These are phyloP conservation scores for Pholiota molesta DNA, from an alignment of 768 basidiomycete species.

Conservation along the genomic window DNA sequence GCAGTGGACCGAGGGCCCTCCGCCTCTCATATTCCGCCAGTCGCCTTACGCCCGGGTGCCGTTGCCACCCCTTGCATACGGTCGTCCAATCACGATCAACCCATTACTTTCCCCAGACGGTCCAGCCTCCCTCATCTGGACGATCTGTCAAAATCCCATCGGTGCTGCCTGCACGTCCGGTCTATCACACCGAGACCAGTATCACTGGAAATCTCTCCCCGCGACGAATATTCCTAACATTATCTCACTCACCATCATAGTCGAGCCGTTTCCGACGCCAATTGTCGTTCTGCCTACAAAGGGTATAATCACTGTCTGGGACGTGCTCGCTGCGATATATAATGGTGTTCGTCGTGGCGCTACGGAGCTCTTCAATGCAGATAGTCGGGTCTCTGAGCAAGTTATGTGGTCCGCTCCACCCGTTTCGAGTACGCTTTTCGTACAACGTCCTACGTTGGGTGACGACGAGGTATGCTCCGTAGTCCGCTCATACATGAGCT, in stretches of 20 bases:
- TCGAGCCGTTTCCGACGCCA: conserved; percentile 17
- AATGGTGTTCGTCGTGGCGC: conserved; percentile 12
- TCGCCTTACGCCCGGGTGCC: conserved; percentile 23
- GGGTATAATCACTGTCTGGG: conserved; percentile 21
- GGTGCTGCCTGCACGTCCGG: conserved; percentile 1
- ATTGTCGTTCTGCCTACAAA: conserved; percentile 18
- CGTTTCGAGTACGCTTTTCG: background rate
- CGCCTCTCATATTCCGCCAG: conserved; percentile 17
- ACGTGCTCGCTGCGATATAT: conserved; percentile 21
- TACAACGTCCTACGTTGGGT: background rate
- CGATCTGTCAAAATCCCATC: conserved; percentile 7
- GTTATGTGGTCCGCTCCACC: background rate
- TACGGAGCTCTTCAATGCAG: conserved; percentile 10
- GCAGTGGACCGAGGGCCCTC: conserved; percentile 24
- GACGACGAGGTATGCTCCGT: conserved; percentile 17
- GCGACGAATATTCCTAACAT: conserved; percentile 7
- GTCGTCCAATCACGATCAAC: conserved; percentile 7
- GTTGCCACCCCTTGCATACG: conserved; percentile 15
- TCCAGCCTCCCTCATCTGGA: conserved; percentile 2
- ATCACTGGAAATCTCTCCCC: conserved; percentile 23
- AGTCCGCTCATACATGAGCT: conserved; percentile 11
- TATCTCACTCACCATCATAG: conserved; percentile 15
- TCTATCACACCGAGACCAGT: conserved; percentile 1
- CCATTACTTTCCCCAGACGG: conserved; percentile 13
- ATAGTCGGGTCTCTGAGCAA: background rate